Percentiles rank a stretch among this genome's conserved stretches.
These are phyloP conservation scores for Ustilago cynodontis DNA, from an alignment of 1,284 basidiomycete species.

Conservation along the genomic window DNA sequence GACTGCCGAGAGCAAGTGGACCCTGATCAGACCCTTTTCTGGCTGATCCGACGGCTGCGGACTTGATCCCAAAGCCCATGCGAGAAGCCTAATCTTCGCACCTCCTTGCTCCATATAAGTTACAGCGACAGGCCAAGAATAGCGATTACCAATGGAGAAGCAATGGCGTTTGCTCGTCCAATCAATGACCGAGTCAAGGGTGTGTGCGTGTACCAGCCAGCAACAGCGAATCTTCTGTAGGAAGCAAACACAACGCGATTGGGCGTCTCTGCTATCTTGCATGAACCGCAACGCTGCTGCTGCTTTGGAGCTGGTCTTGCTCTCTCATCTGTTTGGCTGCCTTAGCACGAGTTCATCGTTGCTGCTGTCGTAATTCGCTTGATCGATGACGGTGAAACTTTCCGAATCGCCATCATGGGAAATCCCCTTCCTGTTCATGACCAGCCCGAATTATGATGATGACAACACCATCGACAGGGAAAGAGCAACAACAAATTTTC, in stretches of 20 bases:
- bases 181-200: not conserved
- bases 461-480: not conserved
- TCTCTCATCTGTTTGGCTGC: not conserved
- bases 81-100: slow-evolving; percentile 1
- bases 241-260: not conserved
- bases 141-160: not conserved
- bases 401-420: not conserved
- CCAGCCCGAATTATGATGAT: not conserved
- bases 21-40: slow-evolving; percentile 1
- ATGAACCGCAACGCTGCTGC: not conserved
- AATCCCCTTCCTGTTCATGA: not conserved
- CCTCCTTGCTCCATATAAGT: not conserved
- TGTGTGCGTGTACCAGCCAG: not conserved
- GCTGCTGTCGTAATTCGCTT: not conserved
- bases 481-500: not conserved
- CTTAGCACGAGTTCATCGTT: not conserved
- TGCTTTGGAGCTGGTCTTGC: not conserved
- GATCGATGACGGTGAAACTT: slow-evolving; percentile 4
- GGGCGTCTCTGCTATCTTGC: slow-evolving; percentile 1
- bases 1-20: not conserved
- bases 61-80: not conserved
- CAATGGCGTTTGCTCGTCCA: not conserved
- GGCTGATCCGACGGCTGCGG: slow-evolving; percentile 2
- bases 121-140: not conserved
- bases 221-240: not conserved